phyloP scores from a whole-genome alignment of 164 flowering plant species.

The Vitis labrusca region DNA sequence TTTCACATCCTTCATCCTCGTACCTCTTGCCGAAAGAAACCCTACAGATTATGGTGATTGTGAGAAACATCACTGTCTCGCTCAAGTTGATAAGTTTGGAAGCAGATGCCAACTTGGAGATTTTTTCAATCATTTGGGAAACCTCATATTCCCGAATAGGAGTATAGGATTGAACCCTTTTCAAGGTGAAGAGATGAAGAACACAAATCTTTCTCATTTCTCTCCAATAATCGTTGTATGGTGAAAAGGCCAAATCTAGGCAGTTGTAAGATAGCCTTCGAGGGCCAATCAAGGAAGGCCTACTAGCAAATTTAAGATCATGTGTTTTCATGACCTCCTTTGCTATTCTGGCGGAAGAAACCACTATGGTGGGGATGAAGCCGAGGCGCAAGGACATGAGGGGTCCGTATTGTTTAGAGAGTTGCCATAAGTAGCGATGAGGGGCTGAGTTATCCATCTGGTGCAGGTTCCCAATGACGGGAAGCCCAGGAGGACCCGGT shows the following conservation, averaged over 20 bases:
- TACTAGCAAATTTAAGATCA: conserved; percentile 9
- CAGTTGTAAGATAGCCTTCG: conserved; percentile 4
- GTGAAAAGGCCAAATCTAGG: conserved; percentile 2
- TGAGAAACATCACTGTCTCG: conserved; percentile 12
- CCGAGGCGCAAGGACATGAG: conserved; percentile 22
- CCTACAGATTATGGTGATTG: conserved; percentile 15
- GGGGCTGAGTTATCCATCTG: conserved; percentile 7
- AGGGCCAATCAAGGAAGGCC: conserved; percentile 6
- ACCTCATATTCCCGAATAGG: conserved; percentile 19
- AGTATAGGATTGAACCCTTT: conserved; percentile 17
- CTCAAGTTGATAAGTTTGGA: conserved; percentile 10
- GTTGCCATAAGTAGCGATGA: conserved; percentile 9
- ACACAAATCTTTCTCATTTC: conserved; percentile 1
- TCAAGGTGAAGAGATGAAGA: conserved; percentile 17
- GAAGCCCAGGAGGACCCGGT: conserved; percentile 16
- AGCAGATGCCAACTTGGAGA: neutral
- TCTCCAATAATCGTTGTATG: neutral
- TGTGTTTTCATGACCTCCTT: conserved; percentile 19
- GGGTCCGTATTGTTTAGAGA: conserved; percentile 19
- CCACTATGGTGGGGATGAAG: conserved; percentile 14
- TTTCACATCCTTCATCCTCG: neutral
- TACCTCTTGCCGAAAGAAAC: conserved; percentile 19
- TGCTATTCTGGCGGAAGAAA: conserved; percentile 22
- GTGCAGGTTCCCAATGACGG: conserved; percentile 24
- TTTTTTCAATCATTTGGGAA: conserved; percentile 3